These are phyloP conservation scores for Tricholoma saponaceum DNA, from an alignment of 768 basidiomycete genomes.

Conservation along the genomic window DNA sequence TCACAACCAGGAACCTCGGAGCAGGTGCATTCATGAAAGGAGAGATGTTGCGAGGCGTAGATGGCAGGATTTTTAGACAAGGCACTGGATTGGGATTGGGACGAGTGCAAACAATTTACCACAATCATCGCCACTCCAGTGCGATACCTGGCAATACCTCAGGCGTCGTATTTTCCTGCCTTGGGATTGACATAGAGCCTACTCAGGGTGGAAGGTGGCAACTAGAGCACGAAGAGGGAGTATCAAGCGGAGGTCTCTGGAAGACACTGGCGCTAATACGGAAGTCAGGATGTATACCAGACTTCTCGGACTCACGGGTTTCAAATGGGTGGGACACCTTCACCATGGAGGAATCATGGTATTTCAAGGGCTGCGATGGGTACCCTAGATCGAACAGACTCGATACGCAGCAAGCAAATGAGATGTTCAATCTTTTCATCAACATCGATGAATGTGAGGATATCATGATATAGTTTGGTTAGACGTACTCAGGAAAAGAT, in stretches of 20 bases:
- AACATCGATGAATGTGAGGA: conserved; percentile 28
- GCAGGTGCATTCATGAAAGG: conserved; percentile 12
- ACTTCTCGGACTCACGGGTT: not conserved
- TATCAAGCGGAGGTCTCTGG: not conserved
- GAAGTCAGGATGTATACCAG: not conserved
- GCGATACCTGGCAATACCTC: not conserved
- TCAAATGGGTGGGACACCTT: not conserved
- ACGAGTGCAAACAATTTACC: not conserved
- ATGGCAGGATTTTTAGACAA: conserved; percentile 7
- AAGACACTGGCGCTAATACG: not conserved
- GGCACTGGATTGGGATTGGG: not conserved
- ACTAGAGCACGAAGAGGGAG: not conserved
- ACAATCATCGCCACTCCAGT: not conserved
- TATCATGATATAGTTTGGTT: conserved; percentile 3
- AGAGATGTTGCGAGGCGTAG: conserved; percentile 8
- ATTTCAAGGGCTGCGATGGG: not conserved
- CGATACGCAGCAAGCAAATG: conserved; percentile 12
- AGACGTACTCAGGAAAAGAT: not conserved
- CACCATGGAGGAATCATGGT: not conserved
- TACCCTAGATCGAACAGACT: not conserved
- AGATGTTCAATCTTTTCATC: conserved; percentile 41
- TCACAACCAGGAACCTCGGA: conserved; percentile 3
- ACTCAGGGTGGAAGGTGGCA: not conserved
- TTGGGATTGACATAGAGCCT: not conserved
- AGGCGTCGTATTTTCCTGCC: not conserved